A percentile compares a stretch with the other conserved stretches of the same genome.
Evolutionary conservation across 306 rosid genomes (phyloP).

Genomic region (Fragaria vesca): DNA sequence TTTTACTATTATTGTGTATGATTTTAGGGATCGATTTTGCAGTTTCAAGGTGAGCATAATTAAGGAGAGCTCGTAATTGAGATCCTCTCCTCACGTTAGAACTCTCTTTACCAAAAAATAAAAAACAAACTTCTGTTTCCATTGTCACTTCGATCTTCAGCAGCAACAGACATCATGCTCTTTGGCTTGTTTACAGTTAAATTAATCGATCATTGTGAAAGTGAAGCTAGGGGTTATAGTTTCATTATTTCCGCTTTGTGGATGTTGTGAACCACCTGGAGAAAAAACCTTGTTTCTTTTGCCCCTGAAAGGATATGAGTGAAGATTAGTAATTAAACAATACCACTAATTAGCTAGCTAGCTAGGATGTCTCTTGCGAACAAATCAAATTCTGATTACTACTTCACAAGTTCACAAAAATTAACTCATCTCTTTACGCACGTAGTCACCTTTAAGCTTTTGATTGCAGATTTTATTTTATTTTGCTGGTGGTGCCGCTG

Average conservation of each 20-base stretch:
- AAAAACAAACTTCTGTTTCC: neutral
- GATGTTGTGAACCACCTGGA: neutral
- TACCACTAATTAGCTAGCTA: neutral
- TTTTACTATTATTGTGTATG: too few species aligned
- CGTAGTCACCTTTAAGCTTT: conserved; percentile 29
- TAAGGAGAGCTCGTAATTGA: too few species aligned
- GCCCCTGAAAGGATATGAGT: conserved; percentile 18
- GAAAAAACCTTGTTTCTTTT: conserved; percentile 13
- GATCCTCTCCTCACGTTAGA: too few species aligned
- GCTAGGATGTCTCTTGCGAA: neutral
- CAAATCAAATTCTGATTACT: neutral
- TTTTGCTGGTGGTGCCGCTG: conserved; percentile 11
- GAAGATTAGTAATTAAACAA: neutral
- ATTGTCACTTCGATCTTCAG: neutral
- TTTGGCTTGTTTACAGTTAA: neutral
- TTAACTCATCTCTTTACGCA: neutral
- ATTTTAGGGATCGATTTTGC: too few species aligned
- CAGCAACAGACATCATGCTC: neutral
- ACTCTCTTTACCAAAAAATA: too few species aligned
- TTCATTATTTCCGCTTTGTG: conserved; percentile 18
- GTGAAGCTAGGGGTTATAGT: too few species aligned
- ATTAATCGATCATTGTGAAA: neutral
- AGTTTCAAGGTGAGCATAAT: too few species aligned
- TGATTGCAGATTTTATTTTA: conserved; percentile 3
- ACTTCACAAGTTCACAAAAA: neutral